Base-by-base conservation (phyloP, 2,329 filamentous ascomycete genomes). In the Pestalotiopsis sp. region DNA sequence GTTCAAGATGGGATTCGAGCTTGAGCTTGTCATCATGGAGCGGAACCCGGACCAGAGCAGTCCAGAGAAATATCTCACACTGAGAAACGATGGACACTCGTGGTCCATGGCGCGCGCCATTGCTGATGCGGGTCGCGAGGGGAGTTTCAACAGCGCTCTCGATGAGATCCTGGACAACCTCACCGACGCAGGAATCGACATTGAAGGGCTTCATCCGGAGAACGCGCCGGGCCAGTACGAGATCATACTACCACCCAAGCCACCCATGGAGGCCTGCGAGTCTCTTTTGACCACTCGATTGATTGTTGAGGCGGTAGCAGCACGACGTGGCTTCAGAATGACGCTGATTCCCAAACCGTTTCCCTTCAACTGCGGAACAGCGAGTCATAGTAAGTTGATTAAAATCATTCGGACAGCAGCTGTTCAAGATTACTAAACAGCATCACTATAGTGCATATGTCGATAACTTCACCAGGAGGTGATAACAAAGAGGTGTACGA, bases 141-240 rank as follows among this genome's bases (percentile, higher is more conserved):
- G 73, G 0, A 78, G 79, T 23, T 83, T 90, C 39, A 78, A 87
- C 0, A 82, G 86, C 1, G 84, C 93, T 17, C 81, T 94, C 2
- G 88, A 90, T 52, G 88, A 92, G 63, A 92, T 95, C 25, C 85
- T 90, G 4, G 82, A 86, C 1, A 81, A 82, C 2, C 85, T 97
- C 1, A 85, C 85, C 2, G 79, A 82, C 0, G 87, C 90, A 13
- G 91, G 87, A 38, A 91, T 96, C 64, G 80, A 87, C 36, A 81
- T 94, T 9, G 88, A 94, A 70, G 89, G 93, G 78, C 87, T 94
- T 74, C 93, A 97, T 73, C 84, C 93, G 0, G 93, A 96, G 77
- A 89, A 88, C 57, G 89, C 91, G 0, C 85, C 87, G 0, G 92
- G 92, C 1, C 93, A 96, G 77, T 96, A 92, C 78, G 93, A 95